A percentile compares a stretch with the other conserved stretches of the same genome.
Evolutionary conservation across 495 filamentous ascomycete species (phyloP).

Genomic region (Daldinia concentrica): DNA sequence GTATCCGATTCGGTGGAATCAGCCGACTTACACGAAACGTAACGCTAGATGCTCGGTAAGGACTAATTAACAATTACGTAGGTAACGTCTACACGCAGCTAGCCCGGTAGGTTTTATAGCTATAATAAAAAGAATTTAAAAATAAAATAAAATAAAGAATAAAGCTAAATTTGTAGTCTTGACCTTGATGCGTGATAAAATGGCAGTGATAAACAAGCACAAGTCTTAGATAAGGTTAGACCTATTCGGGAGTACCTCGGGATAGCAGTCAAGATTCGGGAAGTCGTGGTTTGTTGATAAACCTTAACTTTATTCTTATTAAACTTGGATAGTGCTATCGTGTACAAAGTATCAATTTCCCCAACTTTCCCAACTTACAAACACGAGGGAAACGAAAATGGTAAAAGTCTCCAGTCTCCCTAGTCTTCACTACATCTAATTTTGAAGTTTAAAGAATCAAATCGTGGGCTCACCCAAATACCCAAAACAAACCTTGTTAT

Average conservation of each 20-base stretch:
- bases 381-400: neutral
- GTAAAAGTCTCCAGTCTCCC: too few relatives aligned
- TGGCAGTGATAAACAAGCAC: neutral
- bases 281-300: neutral
- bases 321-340: neutral
- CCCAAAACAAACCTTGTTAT: conserved; percentile 4
- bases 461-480: too few relatives aligned
- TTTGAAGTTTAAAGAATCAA: too few relatives aligned
- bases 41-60: conserved; percentile 11
- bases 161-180: neutral
- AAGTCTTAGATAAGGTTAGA: conserved; percentile 9
- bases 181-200: neutral
- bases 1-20: conserved; percentile 42
- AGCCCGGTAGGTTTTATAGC: too few relatives aligned
- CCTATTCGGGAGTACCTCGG: conserved; percentile 12
- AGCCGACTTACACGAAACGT: conserved; percentile 30
- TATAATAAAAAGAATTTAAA: too few relatives aligned
- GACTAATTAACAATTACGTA: neutral
- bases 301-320: neutral
- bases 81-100: neutral
- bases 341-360: neutral
- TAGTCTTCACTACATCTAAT: too few relatives aligned
- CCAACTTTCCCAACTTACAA: neutral
- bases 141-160: neutral
- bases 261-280: neutral